Evolutionary conservation across 352 stramenopile genomes (phyloP).

Genomic region (Halophytophthora batemanensis): DNA sequence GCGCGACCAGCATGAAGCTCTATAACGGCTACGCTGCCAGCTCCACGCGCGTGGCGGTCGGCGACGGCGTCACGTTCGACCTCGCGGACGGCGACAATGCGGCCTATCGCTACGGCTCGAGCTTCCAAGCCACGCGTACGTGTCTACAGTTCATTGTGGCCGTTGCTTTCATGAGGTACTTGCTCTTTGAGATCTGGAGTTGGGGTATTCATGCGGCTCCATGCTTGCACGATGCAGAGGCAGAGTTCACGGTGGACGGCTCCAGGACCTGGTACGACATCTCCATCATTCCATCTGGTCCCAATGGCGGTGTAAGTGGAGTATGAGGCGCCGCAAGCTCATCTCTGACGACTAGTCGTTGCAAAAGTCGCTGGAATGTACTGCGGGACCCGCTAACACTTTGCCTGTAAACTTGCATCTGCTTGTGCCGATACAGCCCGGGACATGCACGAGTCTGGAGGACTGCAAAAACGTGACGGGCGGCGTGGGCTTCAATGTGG

Average conservation of each 20-base stretch:
- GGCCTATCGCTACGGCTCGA: constrained; percentile 26
- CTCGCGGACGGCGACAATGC: constrained; percentile 26
- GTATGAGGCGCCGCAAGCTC: too few species aligned
- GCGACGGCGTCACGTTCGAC: constrained; percentile 12
- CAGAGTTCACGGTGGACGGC: constrained; percentile 62
- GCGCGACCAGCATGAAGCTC: constrained; percentile 29
- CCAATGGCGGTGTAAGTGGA: constrained; percentile 25
- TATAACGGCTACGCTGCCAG: constrained; percentile 24
- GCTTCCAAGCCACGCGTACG: constrained; percentile 31
- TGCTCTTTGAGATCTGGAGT: not conserved
- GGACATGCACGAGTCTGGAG: constrained; percentile 49
- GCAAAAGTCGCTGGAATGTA: too few species aligned
- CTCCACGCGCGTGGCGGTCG: constrained; percentile 19
- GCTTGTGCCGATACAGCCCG: constrained; percentile 27
- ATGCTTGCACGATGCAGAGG: constrained; percentile 25
- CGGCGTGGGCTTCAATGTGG: constrained; percentile 65
- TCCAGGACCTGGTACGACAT: constrained; percentile 70
- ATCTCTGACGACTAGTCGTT: too few species aligned
- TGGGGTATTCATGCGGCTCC: not conserved
- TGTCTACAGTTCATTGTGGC: not conserved
- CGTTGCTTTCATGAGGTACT: not conserved
- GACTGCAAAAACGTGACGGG: constrained; percentile 61
- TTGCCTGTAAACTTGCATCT: constrained; percentile 1
- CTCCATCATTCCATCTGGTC: constrained; percentile 66
- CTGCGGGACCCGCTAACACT: not conserved